Percentiles rank a stretch among this genome's conserved stretches.
phyloP scores from a whole-genome alignment of 768 basidiomycete species.

The Leccinum variicolor region DNA sequence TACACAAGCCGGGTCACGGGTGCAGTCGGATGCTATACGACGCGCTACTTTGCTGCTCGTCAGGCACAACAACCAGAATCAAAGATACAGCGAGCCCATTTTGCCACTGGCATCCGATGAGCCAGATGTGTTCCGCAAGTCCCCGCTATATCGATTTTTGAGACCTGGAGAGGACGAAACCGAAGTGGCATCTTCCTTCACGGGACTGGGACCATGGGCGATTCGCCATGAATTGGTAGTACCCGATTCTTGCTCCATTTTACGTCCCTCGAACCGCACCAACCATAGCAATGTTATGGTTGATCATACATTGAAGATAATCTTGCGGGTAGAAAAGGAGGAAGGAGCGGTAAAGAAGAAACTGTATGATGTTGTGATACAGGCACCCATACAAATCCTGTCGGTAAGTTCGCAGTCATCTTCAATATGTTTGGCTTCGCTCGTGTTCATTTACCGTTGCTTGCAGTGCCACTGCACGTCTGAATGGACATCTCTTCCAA shows the following conservation, averaged over 20 bases:
- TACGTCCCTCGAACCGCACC: constrained; percentile 73
- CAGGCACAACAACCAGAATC: constrained; percentile 38
- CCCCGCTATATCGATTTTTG: constrained; percentile 59
- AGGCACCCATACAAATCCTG: constrained; percentile 82
- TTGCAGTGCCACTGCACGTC: constrained; percentile 76
- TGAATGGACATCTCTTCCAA: constrained; percentile 75
- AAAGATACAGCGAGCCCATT: constrained; percentile 55
- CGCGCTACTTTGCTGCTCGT: constrained; percentile 63
- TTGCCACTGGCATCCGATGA: constrained; percentile 78
- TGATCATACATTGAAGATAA: constrained; percentile 74
- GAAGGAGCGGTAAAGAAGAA: constrained; percentile 69
- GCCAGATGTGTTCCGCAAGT: constrained; percentile 55
- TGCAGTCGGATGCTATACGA: constrained; percentile 63
- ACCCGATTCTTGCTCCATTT: constrained; percentile 55
- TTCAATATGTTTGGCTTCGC: neutral
- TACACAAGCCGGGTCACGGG: constrained; percentile 61
- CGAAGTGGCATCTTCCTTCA: constrained; percentile 54
- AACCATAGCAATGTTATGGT: constrained; percentile 64
- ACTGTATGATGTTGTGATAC: constrained; percentile 83
- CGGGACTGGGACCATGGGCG: constrained; percentile 87
- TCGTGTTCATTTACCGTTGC: neutral
- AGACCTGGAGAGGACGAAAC: constrained; percentile 49
- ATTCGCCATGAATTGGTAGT: constrained; percentile 68
- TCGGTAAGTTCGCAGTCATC: constrained; percentile 53
- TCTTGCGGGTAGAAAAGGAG: constrained; percentile 80